These are phyloP conservation scores for Trichoderma pleuroti DNA, from an alignment of 2,329 filamentous ascomycete species.

Conservation along the genomic window DNA sequence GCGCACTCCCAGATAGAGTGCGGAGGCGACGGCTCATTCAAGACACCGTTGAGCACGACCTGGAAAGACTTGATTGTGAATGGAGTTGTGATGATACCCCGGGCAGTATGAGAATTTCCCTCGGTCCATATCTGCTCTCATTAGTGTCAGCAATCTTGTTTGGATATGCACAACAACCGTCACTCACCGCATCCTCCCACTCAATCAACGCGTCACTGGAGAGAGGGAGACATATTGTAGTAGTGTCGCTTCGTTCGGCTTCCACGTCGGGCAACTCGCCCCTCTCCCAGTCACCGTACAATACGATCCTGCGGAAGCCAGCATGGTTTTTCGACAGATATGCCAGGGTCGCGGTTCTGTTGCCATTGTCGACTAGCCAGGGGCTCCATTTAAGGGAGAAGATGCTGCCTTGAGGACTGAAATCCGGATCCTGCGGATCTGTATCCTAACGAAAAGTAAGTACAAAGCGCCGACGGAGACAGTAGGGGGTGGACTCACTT, in stretches of 20 bases:
- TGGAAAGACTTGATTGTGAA: conserved; percentile 50
- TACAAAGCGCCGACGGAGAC: not conserved
- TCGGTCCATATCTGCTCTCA: conserved; percentile 41
- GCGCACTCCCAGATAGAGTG: conserved; percentile 45
- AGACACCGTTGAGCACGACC: conserved; percentile 37
- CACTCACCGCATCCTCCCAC: conserved; percentile 50
- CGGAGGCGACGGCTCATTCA: conserved; percentile 24
- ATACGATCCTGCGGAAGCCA: conserved; percentile 50
- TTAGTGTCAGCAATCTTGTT: conserved; percentile 15
- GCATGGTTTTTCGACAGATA: conserved; percentile 51
- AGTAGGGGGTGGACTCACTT: conserved; percentile 4
- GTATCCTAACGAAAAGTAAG: conserved; percentile 23
- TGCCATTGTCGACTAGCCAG: conserved; percentile 41
- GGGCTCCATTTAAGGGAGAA: conserved; percentile 55
- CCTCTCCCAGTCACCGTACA: conserved; percentile 36
- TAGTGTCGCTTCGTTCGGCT: conserved; percentile 41
- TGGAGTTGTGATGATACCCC: conserved; percentile 54
- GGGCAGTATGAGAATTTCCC: conserved; percentile 38
- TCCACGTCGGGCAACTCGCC: conserved; percentile 37
- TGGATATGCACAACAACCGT: not conserved
- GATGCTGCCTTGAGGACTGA: conserved; percentile 44
- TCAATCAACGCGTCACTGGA: conserved; percentile 52
- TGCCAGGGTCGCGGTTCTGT: conserved; percentile 44
- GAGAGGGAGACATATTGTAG: conserved; percentile 49
- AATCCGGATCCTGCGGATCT: conserved; percentile 46